Evolutionary conservation across 352 stramenopile species (phyloP).

Genomic region (Stramenopiles sp.): DNA sequence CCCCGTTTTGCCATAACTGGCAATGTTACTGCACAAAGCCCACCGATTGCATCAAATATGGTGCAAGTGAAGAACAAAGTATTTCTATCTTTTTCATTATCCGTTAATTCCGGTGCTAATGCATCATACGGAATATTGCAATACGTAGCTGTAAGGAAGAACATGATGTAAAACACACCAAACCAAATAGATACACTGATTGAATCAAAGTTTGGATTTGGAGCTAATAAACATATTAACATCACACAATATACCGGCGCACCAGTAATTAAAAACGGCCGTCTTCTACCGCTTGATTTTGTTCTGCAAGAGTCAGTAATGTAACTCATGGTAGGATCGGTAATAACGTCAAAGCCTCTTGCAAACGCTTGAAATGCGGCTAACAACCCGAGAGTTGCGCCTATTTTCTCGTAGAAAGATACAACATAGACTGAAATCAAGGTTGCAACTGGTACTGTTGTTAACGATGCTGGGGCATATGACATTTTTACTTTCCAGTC

Average conservation of each 20-base stretch:
- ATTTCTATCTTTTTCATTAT: constrained; percentile 16
- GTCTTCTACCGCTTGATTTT: constrained; percentile 12
- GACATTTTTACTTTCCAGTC: not conserved
- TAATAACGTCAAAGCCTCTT: constrained; percentile 19
- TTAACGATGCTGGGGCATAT: not conserved
- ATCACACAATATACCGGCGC: constrained; percentile 17
- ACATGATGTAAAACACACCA: constrained; percentile 19
- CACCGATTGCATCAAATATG: constrained; percentile 19
- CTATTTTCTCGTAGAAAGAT: constrained; percentile 20
- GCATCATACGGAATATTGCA: constrained; percentile 25
- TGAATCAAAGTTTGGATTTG: constrained; percentile 7
- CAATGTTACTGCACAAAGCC: constrained; percentile 15
- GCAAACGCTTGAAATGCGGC: constrained; percentile 21
- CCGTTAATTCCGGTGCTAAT: constrained; percentile 16
- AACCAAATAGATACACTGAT: constrained; percentile 19
- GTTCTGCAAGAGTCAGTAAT: constrained; percentile 20
- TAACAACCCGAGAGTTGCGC: constrained; percentile 16
- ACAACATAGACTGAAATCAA: constrained; percentile 20
- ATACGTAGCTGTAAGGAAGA: constrained; percentile 21
- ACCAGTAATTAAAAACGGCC: constrained; percentile 18
- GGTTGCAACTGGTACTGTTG: constrained; percentile 16
- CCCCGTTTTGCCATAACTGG: constrained; percentile 15
- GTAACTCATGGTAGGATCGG: constrained; percentile 23
- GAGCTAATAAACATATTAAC: constrained; percentile 14
- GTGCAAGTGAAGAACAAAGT: constrained; percentile 20